Conservation (phyloP, 2,329 filamentous ascomycete species). For the Cordyceps cateniannulata region DNA sequence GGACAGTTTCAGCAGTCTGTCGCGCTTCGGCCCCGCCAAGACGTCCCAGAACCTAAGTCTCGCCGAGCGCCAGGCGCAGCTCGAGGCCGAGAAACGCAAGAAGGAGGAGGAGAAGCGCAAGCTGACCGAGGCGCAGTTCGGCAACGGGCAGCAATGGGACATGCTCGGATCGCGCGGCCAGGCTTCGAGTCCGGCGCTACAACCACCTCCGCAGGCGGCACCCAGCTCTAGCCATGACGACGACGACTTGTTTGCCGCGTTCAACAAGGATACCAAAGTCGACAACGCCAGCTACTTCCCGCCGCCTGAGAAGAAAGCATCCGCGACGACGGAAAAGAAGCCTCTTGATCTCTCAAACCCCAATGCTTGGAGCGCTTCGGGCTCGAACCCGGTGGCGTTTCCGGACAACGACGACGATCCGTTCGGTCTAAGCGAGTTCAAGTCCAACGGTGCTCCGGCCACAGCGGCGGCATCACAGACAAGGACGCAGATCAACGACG, state of each 20-base stretch:
- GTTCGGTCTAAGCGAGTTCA: constrained; percentile 69
- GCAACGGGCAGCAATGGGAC: constrained; percentile 71
- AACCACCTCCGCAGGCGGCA: constrained; percentile 15
- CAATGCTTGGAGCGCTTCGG: constrained; percentile 42
- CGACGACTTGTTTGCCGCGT: constrained; percentile 62
- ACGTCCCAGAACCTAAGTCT: constrained; percentile 65
- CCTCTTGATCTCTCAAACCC: constrained; percentile 46
- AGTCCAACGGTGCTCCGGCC: constrained; percentile 28
- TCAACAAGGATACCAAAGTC: constrained; percentile 59
- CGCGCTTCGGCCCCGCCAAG: constrained; percentile 53
- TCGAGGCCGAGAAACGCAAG: constrained; percentile 58
- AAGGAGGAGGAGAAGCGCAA: constrained; percentile 70
- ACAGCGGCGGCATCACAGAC: constrained; percentile 20
- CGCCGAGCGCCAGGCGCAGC: constrained; percentile 66
- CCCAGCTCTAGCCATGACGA: constrained; percentile 35
- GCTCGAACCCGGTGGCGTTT: constrained; percentile 30
- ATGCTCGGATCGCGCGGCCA: constrained; percentile 52
- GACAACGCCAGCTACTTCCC: constrained; percentile 61
- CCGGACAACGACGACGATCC: constrained; percentile 75
- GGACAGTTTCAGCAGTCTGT: constrained; percentile 74
- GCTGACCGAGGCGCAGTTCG: constrained; percentile 71
- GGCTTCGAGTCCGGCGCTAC: constrained; percentile 29
- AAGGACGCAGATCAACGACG: constrained; percentile 35
- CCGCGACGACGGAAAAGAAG: constrained; percentile 36
- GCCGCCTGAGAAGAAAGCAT: constrained; percentile 39